Base-by-base conservation (phyloP, 257 asterid species). In the Solanum okadae region DNA sequence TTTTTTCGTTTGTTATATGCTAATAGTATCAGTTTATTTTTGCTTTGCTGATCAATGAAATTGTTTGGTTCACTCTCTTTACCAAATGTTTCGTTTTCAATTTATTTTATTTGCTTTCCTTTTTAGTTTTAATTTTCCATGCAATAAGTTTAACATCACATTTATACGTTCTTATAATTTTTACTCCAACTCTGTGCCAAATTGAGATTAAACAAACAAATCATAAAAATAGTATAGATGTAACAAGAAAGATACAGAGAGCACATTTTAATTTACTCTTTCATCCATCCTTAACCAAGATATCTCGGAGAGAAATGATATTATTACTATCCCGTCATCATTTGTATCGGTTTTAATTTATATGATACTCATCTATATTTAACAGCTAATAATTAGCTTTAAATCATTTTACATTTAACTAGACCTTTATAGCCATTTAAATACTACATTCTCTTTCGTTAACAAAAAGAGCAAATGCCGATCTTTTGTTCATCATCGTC, bases 401-500 rank as follows among this genome's bases (percentile, higher is more conserved):
- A 16, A 18, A 16, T 56, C 0, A 56, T 18, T 56, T 56, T 20
- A 56, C 65, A 18, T 56, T 56, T 56, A 56, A 2, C 1, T 0
- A 18, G 10, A 18, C n/a, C 23, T 18, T 56, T 56, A 18, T 56
- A 6, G n/a, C 65, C n/a, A 18, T 56, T 18, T 56, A 56, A 56
- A 56, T 56, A 56, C 72, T 33, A 13, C n/a, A 3, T 34, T 52
- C 33, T 83, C 56, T 8, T 0, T 34, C 18, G 8, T 27, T 22
- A 29, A 63, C 2, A 23, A 2, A 8, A 20, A 31, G 44, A 42
- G 27, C 63, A 65, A 88, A 94, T 94, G 97, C 40, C 93, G 90
- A 90, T 93, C 86, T 78, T 88, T 91, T 44, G 86, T 78, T 46
- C 18, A 46, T 44, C 90, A 0, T 90, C 94, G 27, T 93, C 96